Base-by-base conservation (phyloP, 345 rosid genomes). In the Murraya koenigii region DNA sequence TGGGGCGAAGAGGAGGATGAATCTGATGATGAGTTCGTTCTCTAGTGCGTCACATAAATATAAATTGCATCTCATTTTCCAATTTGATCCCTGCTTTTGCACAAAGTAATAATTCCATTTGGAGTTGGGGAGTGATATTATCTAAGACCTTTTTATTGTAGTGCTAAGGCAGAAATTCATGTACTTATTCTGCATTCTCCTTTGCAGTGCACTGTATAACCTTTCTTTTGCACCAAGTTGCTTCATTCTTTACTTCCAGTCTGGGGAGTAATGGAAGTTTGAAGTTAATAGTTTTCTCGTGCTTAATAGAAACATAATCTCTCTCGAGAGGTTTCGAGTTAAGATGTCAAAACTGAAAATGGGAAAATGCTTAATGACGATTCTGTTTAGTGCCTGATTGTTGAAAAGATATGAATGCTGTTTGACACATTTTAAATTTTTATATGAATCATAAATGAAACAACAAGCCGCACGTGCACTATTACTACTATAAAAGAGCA, bases 1-100 rank as follows among this genome's bases (percentile, higher is more conserved):
- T 76, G 86, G 88, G 85, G 77, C 56, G 91, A 79, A n/a, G 88
- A 78, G 23, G 88, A 83, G 14, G 82, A 84, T 20, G 93, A 84
- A 3, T 82, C 79, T n/a, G 89, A 83, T 60, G 94, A 84, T 10
- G 87, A 84, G 26, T 74, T 80, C 44, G 71, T 64, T 71, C 71
- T 30, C n/a, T 71, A 38, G 59, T 22, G 30, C 20, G 41, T 15
- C 4, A 20, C 33, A n/a, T 38, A 35, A 56, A 62, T 41, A 36
- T 54, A 63, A 14, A 47, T 49, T 30, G 55, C 32, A 30, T 6
- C 32, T 63, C 25, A 0, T 4, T 28, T 28, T 15, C 11, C 9
- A 10, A 7, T 74, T 64, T 23, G 41, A 11, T 17, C 20, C 38
- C 56, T 2, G 56, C 38, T 22, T 63, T 20, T 1, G 41, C 33